phyloP scores from a whole-genome alignment of 345 rosid genomes.

The Camelina sativa region DNA sequence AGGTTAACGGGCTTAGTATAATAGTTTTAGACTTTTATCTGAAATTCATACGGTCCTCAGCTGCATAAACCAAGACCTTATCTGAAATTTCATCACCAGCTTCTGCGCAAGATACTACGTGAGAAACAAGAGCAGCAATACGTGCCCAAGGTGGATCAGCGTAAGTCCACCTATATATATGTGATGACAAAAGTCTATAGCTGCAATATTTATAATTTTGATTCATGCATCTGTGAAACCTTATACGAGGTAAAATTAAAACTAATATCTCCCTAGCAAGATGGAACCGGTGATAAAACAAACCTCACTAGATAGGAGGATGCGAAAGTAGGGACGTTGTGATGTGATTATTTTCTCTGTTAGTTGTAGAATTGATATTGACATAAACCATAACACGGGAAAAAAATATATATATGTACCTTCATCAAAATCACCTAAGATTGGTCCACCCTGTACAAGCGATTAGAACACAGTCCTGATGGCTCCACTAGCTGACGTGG shows the following conservation, averaged over 20 bases:
- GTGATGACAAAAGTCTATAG: not conserved
- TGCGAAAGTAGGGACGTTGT: not conserved
- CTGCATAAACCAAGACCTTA: slow-evolving; percentile 53
- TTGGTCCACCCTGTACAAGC: slow-evolving; percentile 62
- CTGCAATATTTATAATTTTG: too few species aligned
- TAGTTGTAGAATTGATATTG: too few species aligned
- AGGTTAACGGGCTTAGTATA: too few species aligned
- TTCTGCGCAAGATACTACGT: slow-evolving; percentile 63
- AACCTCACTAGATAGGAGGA: not conserved
- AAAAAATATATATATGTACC: slow-evolving; percentile 55
- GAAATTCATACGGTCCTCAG: slow-evolving; percentile 41
- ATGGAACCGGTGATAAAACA: too few species aligned
- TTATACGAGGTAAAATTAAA: not conserved
- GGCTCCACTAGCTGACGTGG: too few species aligned
- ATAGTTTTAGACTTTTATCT: too few species aligned
- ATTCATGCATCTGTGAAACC: too few species aligned
- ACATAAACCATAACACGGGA: not conserved
- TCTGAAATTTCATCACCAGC: slow-evolving; percentile 59
- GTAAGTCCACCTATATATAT: slow-evolving; percentile 57
- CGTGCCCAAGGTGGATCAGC: slow-evolving; percentile 74
- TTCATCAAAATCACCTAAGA: slow-evolving; percentile 93
- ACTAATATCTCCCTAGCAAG: too few species aligned
- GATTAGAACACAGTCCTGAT: too few species aligned
- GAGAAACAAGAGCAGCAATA: slow-evolving; percentile 65
- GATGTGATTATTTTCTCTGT: not conserved